phyloP scores from a whole-genome alignment of 148 eudicot species.

The Diospyros lotus region DNA sequence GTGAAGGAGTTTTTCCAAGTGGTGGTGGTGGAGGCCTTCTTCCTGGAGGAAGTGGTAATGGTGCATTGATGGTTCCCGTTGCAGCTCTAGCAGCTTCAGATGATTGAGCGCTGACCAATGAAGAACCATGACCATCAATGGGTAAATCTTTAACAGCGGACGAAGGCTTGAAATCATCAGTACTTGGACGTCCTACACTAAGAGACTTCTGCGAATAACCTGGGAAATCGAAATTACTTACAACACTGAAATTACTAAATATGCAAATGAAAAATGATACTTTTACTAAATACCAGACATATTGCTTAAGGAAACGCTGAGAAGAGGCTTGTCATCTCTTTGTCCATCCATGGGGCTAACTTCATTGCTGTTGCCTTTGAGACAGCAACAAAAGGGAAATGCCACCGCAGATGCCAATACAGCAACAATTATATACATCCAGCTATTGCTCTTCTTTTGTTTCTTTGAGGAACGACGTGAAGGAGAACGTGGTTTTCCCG shows the following conservation, averaged over 20 bases:
- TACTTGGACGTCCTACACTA: constrained; percentile 15
- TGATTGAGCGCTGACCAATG: constrained; percentile 6
- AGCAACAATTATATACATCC: constrained; percentile 16
- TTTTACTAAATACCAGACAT: constrained; percentile 28
- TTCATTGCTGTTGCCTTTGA: constrained; percentile 16
- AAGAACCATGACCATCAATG: constrained; percentile 8
- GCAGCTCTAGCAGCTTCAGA: constrained; percentile 16
- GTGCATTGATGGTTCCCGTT: constrained; percentile 14
- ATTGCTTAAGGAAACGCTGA: constrained; percentile 33
- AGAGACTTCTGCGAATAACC: constrained; percentile 36
- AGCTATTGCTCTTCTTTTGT: constrained; percentile 4
- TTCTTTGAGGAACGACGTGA: not conserved
- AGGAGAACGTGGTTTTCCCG: not conserved
- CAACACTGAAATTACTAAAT: not conserved
- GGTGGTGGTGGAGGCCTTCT: constrained; percentile 14
- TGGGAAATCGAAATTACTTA: constrained; percentile 19
- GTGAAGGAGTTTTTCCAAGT: constrained; percentile 11
- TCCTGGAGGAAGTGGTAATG: constrained; percentile 35
- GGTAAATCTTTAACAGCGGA: constrained; percentile 10
- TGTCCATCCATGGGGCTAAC: constrained; percentile 20
- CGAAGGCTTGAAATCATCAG: constrained; percentile 20
- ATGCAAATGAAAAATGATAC: not conserved
- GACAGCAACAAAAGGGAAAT: constrained; percentile 28
- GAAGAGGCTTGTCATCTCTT: constrained; percentile 59
- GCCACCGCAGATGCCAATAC: constrained; percentile 29